Conservation (phyloP, 1,139 yeast genomes). For the Candida tropicalis region DNA sequence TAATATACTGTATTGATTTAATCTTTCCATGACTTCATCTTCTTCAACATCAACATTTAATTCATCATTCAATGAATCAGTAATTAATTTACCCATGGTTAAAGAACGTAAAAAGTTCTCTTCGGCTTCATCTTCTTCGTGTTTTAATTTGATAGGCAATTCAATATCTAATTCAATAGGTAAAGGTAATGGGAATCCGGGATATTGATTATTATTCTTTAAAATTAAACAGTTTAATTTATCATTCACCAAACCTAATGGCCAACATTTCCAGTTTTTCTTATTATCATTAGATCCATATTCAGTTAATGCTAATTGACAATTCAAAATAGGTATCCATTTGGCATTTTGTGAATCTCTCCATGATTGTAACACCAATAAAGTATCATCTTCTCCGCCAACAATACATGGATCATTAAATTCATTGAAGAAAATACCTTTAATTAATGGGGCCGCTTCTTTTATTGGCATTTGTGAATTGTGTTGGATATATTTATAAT, state of each 20-base stretch:
- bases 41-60: constrained; percentile 39
- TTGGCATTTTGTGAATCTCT: constrained; percentile 71
- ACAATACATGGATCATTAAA: constrained; percentile 89
- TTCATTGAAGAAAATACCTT: constrained; percentile 78
- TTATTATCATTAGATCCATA: constrained; percentile 49
- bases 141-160: constrained; percentile 54
- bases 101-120: constrained; percentile 47
- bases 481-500: constrained; percentile 44
- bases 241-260: constrained; percentile 74
- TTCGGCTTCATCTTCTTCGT: constrained; percentile 32
- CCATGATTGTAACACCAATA: constrained; percentile 77
- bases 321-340: constrained; percentile 87
- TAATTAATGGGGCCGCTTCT: constrained; percentile 34
- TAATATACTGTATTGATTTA: constrained; percentile 50
- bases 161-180: constrained; percentile 76
- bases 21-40: constrained; percentile 48
- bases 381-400: constrained; percentile 68
- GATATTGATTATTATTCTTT: constrained; percentile 58
- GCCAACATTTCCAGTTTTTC: constrained; percentile 76
- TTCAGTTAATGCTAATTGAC: constrained; percentile 57
- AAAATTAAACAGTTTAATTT: constrained; percentile 73
- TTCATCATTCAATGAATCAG: constrained; percentile 42
- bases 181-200: constrained; percentile 77
- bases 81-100: constrained; percentile 52
- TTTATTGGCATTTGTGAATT: constrained; percentile 42